These are phyloP conservation scores for Daldinia childiae DNA, from an alignment of 495 filamentous ascomycete genomes.

Conservation along the genomic window DNA sequence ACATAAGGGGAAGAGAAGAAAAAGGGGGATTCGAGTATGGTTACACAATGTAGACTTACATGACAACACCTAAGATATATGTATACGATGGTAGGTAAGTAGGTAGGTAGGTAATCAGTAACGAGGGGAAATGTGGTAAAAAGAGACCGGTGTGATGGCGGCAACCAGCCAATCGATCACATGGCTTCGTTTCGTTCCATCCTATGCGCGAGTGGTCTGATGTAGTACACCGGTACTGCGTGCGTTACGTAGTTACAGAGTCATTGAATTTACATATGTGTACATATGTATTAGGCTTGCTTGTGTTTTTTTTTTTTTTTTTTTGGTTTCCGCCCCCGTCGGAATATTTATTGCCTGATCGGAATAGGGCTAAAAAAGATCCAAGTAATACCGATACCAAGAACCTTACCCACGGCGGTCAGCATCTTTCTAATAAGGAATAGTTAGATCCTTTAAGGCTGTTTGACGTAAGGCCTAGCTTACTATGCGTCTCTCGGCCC, in stretches of 20 bases:
- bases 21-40: constrained; percentile 3
- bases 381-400: neutral
- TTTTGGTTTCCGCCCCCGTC: neutral
- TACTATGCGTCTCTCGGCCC: constrained; percentile 41
- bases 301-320: no score
- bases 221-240: constrained; percentile 17
- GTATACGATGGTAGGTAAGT: neutral
- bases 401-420: constrained; percentile 4
- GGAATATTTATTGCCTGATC: neutral
- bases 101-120: constrained; percentile 4
- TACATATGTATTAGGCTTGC: neutral
- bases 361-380: neutral
- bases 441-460: neutral
- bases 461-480: constrained; percentile 17
- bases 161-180: constrained; percentile 31
- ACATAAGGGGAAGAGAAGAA: neutral
- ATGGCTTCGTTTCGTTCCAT: constrained; percentile 23
- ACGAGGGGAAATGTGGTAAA: neutral
- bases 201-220: constrained; percentile 21
- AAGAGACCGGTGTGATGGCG: constrained; percentile 37
- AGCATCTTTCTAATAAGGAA: constrained; percentile 6
- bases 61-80: neutral
- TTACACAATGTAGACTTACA: constrained; percentile 24
- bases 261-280: no score
- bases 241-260: neutral